Percentiles rank a stretch among this genome's conserved stretches.
Evolutionary conservation across 2,329 filamentous ascomycete genomes (phyloP).

Genomic region (Venturia carpophila): DNA sequence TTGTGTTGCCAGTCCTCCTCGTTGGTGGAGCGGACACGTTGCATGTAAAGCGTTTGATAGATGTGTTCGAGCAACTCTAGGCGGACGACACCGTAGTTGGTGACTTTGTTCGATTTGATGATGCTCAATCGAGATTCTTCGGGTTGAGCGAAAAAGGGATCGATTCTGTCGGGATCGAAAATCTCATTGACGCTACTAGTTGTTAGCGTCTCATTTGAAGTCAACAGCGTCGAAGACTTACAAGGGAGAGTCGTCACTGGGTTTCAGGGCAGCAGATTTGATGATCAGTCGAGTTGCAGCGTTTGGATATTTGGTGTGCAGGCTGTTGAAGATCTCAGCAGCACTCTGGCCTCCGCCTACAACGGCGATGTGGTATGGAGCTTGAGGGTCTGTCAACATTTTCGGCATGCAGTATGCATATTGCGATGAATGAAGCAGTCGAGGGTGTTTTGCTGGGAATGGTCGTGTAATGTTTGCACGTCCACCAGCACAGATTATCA

Average conservation of each 20-base stretch:
- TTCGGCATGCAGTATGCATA: conserved; percentile 60
- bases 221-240: conserved; percentile 38
- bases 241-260: conserved; percentile 95
- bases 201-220: conserved; percentile 24
- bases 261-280: conserved; percentile 72
- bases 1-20: conserved; percentile 72
- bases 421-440: conserved; percentile 80
- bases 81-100: conserved; percentile 91
- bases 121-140: conserved; percentile 52
- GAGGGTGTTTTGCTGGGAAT: conserved; percentile 61
- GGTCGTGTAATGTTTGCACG: conserved; percentile 61
- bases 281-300: conserved; percentile 71
- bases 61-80: conserved; percentile 83
- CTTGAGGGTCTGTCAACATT: conserved; percentile 49
- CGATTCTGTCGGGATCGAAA: conserved; percentile 82
- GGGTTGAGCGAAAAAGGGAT: conserved; percentile 63
- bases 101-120: conserved; percentile 66
- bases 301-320: conserved; percentile 76
- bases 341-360: conserved; percentile 87
- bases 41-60: conserved; percentile 81
- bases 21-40: conserved; percentile 63
- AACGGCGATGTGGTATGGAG: conserved; percentile 68
- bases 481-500: conserved; percentile 62
- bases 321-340: conserved; percentile 89
- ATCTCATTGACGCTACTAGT: conserved; percentile 75